Percentiles rank a stretch among this genome's conserved stretches.
Evolutionary conservation across 176 grass and related monocot species (phyloP).

Genomic region (Typha latifolia): DNA sequence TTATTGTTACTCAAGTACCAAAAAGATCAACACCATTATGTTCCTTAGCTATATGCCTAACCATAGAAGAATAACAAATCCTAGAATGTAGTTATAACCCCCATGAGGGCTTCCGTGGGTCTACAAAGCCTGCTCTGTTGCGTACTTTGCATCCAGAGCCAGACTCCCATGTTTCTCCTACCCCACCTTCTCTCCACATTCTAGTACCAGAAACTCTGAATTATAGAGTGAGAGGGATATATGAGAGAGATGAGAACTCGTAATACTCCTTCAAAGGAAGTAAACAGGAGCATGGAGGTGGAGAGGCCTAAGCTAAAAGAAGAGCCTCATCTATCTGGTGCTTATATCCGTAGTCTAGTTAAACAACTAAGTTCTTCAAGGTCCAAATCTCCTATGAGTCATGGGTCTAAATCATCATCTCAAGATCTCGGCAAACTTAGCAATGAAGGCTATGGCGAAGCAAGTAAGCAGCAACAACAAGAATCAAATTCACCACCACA

Average conservation of each 20-base stretch:
- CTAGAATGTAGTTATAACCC: constrained; percentile 9
- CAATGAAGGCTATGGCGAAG: neutral
- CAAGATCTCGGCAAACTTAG: constrained; percentile 22
- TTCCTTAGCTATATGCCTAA: constrained; percentile 10
- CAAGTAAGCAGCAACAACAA: constrained; percentile 32
- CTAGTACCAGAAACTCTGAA: constrained; percentile 13
- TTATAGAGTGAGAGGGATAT: constrained; percentile 29
- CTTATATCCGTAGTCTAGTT: constrained; percentile 84
- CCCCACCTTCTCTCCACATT: constrained; percentile 12
- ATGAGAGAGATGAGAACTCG: constrained; percentile 28
- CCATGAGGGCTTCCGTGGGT: constrained; percentile 11
- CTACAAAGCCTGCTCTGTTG: constrained; percentile 15
- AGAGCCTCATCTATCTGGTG: constrained; percentile 72
- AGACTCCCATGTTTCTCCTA: constrained; percentile 24
- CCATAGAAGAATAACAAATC: constrained; percentile 42
- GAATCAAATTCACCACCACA: constrained; percentile 9
- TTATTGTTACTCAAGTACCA: constrained; percentile 55
- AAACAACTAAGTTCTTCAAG: constrained; percentile 86
- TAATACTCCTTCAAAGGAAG: neutral
- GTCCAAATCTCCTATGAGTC: constrained; percentile 15
- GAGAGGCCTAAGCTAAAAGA: constrained; percentile 23
- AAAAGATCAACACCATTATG: constrained; percentile 55
- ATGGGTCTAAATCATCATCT: neutral
- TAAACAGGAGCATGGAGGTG: constrained; percentile 3
- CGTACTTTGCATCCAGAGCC: constrained; percentile 38